Conservation (phyloP, 148 eudicot species). For the Fagopyrum esculentum region DNA sequence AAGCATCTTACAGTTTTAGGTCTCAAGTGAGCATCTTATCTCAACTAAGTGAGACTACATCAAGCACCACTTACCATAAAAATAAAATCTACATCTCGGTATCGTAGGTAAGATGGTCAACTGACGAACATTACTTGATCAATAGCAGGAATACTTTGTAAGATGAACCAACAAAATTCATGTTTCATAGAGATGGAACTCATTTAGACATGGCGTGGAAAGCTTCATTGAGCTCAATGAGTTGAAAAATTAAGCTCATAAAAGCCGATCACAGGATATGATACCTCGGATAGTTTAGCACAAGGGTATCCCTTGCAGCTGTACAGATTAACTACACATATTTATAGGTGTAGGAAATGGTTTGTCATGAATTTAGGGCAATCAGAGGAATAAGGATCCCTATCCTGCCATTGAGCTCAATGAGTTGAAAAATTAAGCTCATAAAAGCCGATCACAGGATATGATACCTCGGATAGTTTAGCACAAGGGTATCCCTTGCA, state of each 20-base stretch:
- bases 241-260: not conserved
- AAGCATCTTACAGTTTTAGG: not conserved
- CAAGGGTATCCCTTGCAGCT: not conserved
- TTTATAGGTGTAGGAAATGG: no score
- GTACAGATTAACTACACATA: no score
- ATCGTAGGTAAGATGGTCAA: not conserved
- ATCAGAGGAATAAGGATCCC: not conserved
- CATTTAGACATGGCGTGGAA: not conserved
- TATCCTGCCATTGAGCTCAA: not conserved
- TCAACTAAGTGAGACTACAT: not conserved
- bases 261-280: not conserved
- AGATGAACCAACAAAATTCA: not conserved
- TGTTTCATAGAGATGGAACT: not conserved
- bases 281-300: not conserved
- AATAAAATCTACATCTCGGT: not conserved
- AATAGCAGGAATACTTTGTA: not conserved
- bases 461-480: not conserved
- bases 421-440: not conserved
- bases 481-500: not conserved
- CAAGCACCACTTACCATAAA: not conserved
- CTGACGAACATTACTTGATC: not conserved
- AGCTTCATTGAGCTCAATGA: not conserved
- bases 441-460: not conserved
- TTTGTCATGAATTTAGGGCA: no score
- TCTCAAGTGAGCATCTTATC: not conserved